phyloP scores from a whole-genome alignment of 352 stramenopile genomes.

The Phytophthora palmivora region DNA sequence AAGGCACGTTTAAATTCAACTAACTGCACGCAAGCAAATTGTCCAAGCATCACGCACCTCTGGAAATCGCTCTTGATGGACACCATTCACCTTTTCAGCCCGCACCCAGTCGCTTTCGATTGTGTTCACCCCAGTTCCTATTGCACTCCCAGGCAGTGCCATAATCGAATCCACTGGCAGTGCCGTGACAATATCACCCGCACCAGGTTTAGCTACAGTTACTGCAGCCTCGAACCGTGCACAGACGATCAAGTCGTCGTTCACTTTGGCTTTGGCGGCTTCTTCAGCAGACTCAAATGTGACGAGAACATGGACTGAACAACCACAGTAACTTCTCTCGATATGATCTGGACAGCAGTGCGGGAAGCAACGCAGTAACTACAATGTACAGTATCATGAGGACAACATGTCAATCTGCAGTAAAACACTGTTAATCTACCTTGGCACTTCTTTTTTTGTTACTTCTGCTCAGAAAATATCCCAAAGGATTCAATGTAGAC shows the following conservation, averaged over 20 bases:
- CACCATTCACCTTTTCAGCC: conserved; percentile 26
- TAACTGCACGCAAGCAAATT: neutral
- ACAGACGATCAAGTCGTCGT: conserved; percentile 33
- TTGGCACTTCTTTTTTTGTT: conserved; percentile 28
- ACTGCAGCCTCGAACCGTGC: conserved; percentile 36
- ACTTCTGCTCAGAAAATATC: conserved; percentile 12
- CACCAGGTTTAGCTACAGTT: neutral
- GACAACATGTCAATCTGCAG: neutral
- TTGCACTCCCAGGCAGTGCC: conserved; percentile 1
- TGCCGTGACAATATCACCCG: conserved; percentile 2
- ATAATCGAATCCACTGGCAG: conserved; percentile 5
- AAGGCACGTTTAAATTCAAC: neutral
- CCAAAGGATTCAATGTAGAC: neutral
- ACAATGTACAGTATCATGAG: neutral
- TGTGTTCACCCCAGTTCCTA: neutral
- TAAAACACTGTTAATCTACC: conserved; percentile 4
- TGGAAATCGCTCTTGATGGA: conserved; percentile 30
- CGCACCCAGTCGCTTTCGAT: conserved; percentile 35
- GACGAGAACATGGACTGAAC: conserved; percentile 32
- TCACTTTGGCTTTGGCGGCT: neutral
- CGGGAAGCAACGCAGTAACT: conserved; percentile 44
- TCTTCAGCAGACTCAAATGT: conserved; percentile 14
- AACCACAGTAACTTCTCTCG: conserved; percentile 45
- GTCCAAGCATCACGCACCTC: conserved; percentile 18
- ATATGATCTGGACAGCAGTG: conserved; percentile 46